Evolutionary conservation across 345 rosid genomes (phyloP).

Genomic region (Melaleuca quinquenervia): DNA sequence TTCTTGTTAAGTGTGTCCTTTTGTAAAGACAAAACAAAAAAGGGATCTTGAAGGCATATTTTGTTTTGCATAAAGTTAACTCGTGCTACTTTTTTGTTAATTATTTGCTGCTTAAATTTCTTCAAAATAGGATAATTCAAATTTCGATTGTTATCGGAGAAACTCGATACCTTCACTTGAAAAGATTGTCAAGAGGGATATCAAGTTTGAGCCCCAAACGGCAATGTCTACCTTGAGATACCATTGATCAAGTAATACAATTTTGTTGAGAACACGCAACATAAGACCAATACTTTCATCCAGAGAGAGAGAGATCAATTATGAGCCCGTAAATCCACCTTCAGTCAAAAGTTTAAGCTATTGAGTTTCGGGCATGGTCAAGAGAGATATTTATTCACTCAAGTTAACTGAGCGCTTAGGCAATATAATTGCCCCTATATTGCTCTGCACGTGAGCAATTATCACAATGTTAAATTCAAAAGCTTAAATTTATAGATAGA

Average conservation of each 20-base stretch:
- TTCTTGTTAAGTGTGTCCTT: background rate
- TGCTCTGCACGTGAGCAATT: background rate
- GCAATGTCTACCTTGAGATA: background rate
- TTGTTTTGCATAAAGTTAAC: background rate
- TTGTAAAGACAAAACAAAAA: rapidly evolving
- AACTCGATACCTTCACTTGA: background rate
- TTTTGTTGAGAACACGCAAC: no score
- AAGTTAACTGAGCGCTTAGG: background rate
- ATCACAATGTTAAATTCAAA: background rate
- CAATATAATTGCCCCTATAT: background rate
- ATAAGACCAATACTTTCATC: background rate
- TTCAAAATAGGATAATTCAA: background rate
- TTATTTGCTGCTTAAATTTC: background rate
- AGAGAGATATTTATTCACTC: background rate
- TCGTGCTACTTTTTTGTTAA: no score
- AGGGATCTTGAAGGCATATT: background rate
- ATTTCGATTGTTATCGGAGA: background rate
- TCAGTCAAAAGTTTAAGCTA: background rate
- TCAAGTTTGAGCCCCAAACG: background rate
- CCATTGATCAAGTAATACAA: no score
- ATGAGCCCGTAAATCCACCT: rapidly evolving
- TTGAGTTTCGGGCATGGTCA: background rate
- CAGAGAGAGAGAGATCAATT: background rate
- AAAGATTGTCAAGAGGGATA: background rate
- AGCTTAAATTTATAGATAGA: background rate